Conservation (phyloP, 768 basidiomycete genomes). For the Rhizopogon sp. region DNA sequence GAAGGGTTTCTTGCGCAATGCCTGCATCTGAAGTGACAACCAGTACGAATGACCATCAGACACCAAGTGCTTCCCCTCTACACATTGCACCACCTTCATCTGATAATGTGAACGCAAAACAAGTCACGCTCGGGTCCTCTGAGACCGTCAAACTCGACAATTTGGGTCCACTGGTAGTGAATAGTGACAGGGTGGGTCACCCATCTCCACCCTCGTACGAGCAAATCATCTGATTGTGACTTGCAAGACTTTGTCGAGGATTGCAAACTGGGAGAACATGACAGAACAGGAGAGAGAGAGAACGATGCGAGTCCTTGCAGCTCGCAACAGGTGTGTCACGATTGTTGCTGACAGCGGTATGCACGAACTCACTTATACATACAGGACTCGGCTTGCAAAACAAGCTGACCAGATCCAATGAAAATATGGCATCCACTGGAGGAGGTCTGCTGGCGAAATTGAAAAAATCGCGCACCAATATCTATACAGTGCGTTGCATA, state of each 20-base stretch:
- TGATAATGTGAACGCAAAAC: constrained; percentile 4
- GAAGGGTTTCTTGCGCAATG: background rate
- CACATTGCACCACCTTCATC: constrained; percentile 8
- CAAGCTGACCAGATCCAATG: background rate
- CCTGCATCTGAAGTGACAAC: background rate
- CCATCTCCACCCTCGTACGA: background rate
- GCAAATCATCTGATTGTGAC: background rate
- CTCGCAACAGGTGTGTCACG: constrained; percentile 42
- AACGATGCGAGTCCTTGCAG: constrained; percentile 48
- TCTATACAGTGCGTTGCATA: no score
- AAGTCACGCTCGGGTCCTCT: constrained; percentile 12
- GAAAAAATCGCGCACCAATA: background rate
- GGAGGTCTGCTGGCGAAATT: background rate
- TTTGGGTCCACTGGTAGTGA: constrained; percentile 66
- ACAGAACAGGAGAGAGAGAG: constrained; percentile 52
- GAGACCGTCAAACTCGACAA: constrained; percentile 46
- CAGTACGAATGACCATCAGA: background rate
- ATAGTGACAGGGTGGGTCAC: constrained; percentile 53
- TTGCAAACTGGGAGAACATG: constrained; percentile 60
- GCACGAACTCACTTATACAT: no score
- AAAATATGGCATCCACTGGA: background rate
- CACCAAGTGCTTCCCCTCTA: background rate
- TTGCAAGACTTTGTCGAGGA: constrained; percentile 55
- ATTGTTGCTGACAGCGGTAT: background rate
- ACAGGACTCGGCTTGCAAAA: background rate